Evolutionary conservation across 306 rosid genomes (phyloP), one percentile per base, ranked within the genome.

Genomic region (Prinsepia uniflora): DNA sequence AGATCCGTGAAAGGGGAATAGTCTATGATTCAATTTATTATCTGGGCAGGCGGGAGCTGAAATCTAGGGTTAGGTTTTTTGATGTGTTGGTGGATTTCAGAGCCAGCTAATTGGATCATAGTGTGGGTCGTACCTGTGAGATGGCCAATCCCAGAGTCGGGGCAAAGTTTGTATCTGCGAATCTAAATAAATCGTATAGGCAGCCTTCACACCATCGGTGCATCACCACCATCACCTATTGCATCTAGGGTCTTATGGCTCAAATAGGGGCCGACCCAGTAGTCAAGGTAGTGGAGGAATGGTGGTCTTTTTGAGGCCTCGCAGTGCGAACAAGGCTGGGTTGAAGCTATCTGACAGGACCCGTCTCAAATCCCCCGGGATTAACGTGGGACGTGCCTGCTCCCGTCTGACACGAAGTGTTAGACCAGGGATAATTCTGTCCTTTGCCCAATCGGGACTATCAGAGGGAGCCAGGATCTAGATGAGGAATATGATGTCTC

Each of bases 101-200:
- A 55, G 63, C 74, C 85, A 65, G 85, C 80, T 68, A 64, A 81
- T 79, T 73, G 75, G 88, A 68, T 82, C 65, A 53, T 65, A 43
- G 68, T 63, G 68, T 55, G 81, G 75, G 74, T 72, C 60, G 71
- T 76, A 60, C 83, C 58, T 74, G 53, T 75, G 87, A 78, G 82
- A 93, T 93, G 98, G 98, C 97, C 77, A 93, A 93, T 81, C 84
- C 87, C 78, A 94, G 97, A 68, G 86, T 83, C 22, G 93, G 88
- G 78, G 68, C 75, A 81, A 93, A 90, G 84, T 93, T 88, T 55
- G 89, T 85, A 46, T 90, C 97, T 17, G 98, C 87, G 79, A 94
- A 94, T 90, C 92, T 94, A 72, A 94, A 94, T 81, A 94, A 94
- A 79, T 94, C 98, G 3, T 94, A 94, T 86, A 96, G 96, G 14